Evolutionary conservation across 78 protist species (phyloP).

Genomic region (Dictyostelium citrinum): DNA sequence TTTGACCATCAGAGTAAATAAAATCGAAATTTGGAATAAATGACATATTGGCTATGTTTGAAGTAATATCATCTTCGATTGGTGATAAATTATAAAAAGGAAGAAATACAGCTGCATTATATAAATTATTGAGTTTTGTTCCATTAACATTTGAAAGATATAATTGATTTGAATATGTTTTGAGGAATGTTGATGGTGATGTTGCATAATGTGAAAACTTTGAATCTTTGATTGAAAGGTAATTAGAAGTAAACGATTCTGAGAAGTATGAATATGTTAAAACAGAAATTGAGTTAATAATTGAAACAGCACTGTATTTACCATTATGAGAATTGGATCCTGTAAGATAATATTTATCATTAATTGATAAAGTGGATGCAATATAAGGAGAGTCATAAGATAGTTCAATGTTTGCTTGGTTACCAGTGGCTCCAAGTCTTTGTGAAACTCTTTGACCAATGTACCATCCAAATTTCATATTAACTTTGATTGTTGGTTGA

Average conservation of each 20-base stretch:
- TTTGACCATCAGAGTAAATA: neutral
- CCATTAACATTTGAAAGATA: neutral
- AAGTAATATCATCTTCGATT: neutral
- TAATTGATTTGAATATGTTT: neutral
- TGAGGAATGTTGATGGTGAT: neutral
- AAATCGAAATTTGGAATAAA: neutral
- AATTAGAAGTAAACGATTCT: neutral
- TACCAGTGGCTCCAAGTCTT: neutral
- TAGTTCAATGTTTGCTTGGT: neutral
- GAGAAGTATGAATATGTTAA: neutral
- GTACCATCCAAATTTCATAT: neutral
- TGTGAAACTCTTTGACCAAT: neutral
- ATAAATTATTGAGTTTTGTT: neutral
- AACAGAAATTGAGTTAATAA: neutral
- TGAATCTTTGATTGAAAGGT: neutral
- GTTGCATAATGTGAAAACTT: neutral
- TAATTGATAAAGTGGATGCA: neutral
- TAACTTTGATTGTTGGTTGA: neutral
- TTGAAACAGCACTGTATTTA: neutral
- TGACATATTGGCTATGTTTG: neutral
- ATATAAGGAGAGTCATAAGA: neutral
- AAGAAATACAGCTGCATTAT: neutral
- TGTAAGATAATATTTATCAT: neutral
- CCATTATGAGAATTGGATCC: neutral
- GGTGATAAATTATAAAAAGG: neutral